Evolutionary conservation across 176 grass and related monocot genomes (phyloP).

Genomic region (Avena sativa): DNA sequence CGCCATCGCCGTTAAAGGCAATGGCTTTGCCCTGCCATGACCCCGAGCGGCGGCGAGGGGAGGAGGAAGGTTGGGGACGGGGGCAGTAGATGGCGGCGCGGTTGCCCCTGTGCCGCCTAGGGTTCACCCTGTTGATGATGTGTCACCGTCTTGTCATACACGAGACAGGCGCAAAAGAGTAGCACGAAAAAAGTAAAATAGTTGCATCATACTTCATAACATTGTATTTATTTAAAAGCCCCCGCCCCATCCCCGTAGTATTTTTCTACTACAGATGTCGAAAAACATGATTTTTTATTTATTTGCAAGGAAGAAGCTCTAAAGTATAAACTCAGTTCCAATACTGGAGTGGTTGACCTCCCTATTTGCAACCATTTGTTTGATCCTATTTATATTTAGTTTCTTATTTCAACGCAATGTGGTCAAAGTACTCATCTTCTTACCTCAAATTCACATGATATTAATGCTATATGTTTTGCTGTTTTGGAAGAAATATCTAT

Average conservation of each 20-base stretch:
- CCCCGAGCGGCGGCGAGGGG: too few species aligned
- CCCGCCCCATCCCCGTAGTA: too few species aligned
- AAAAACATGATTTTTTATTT: background rate
- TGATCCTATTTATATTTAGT: background rate
- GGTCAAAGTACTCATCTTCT: background rate
- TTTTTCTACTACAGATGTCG: background rate
- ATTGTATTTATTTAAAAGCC: background rate
- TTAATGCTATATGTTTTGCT: background rate
- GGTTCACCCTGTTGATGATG: too few species aligned
- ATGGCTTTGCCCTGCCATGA: too few species aligned
- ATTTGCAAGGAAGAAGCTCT: background rate
- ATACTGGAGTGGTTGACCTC: background rate
- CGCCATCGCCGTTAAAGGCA: too few species aligned
- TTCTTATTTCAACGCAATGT: background rate
- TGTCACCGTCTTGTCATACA: too few species aligned
- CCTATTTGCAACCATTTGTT: background rate
- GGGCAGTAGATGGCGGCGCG: too few species aligned
- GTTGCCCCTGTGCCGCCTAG: too few species aligned
- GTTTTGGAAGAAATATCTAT: too few species aligned
- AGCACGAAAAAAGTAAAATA: background rate
- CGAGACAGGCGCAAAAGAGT: too few species aligned
- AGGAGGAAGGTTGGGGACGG: too few species aligned
- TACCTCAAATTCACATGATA: background rate
- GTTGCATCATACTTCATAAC: background rate
- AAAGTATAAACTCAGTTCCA: background rate